Evolutionary conservation across 2,329 filamentous ascomycete genomes (phyloP).

Genomic region (Ascochyta pisi): DNA sequence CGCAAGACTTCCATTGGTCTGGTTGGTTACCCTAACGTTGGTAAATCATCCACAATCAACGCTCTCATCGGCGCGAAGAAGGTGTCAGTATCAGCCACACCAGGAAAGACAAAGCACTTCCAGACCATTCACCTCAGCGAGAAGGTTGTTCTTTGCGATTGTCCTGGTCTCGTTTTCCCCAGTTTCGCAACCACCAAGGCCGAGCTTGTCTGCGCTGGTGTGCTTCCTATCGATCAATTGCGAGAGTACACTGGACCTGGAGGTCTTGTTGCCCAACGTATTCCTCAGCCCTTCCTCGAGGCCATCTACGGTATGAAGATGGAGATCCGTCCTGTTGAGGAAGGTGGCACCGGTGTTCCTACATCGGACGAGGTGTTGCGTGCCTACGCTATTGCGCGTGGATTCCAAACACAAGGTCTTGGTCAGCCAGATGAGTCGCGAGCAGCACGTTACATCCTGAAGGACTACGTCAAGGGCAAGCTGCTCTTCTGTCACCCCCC

Average conservation of each 20-base stretch:
- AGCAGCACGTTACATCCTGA: slow-evolving; percentile 86
- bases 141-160: slow-evolving; percentile 92
- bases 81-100: slow-evolving; percentile 95
- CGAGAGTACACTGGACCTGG: slow-evolving; percentile 90
- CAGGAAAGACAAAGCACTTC: slow-evolving; percentile 99
- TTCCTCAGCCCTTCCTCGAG: slow-evolving; percentile 88
- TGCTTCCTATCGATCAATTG: slow-evolving; percentile 95
- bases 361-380: slow-evolving; percentile 84
- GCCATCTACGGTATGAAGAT: slow-evolving; percentile 95
- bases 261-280: slow-evolving; percentile 79
- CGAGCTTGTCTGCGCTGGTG: slow-evolving; percentile 92
- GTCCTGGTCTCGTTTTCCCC: slow-evolving; percentile 96
- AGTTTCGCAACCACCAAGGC: slow-evolving; percentile 98
- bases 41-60: slow-evolving; percentile 99
- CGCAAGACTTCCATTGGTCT: slow-evolving; percentile 87
- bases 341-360: slow-evolving; percentile 88
- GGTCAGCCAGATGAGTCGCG: slow-evolving; percentile 93
- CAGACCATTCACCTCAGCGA: slow-evolving; percentile 96
- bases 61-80: slow-evolving; percentile 98
- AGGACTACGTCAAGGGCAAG: slow-evolving; percentile 98
- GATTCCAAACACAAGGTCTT: slow-evolving; percentile 86
- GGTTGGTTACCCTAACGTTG: slow-evolving; percentile 97
- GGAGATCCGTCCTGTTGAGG: slow-evolving; percentile 77
- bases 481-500: slow-evolving; percentile 91
- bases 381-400: slow-evolving; percentile 86